Evolutionary conservation across 148 eudicot species (phyloP), one percentile per base, ranked within the genome.

Genomic region (Chenopodium album): DNA sequence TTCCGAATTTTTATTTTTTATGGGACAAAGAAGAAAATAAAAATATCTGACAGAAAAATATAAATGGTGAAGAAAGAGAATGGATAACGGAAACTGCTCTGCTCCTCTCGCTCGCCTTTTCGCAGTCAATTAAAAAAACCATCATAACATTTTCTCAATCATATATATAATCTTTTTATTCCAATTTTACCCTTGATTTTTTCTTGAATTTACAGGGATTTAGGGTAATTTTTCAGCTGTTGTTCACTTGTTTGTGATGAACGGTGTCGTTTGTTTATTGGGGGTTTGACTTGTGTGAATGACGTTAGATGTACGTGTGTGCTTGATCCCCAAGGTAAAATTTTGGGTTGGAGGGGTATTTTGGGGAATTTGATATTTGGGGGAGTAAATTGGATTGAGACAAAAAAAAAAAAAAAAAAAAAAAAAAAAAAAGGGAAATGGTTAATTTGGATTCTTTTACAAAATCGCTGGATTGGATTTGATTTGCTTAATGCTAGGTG

Each of bases 81-180:
- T 77, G 84, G 94, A 89, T 89, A 88, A 91, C 94, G 88, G 89
- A 88, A 91, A 89, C 89, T 88, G 70, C 87, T 88, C 87, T 87
- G 84, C 87, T 88, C 87, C 87, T 80, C 87, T 81, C 82, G 76
- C 82, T 72, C 47, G 46, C 44, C 32, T 20, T 14, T 77, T 56
- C 56, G 48, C 69, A 56, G 37, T 71, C 69, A 47, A 1, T 23
- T 22, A 41, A 76, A 2, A 32, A 59, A 1, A 7, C 10, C 23
- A 7, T 20, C 50, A 26, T 32, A 6, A 5, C 44, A 41, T 41
- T 41, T 41, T 41, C 44, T 41, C 44, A 41, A 41, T 13, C 73
- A 81, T 81, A 65, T 81, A 81, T 81, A 81, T 75, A 75, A 50
- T 65, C 14, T 7, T 0, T 8, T 31, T 32, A 34, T 81, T 75